These are phyloP conservation scores for Hyphopichia fennica DNA, from an alignment of 1,139 yeast genomes.

Conservation along the genomic window DNA sequence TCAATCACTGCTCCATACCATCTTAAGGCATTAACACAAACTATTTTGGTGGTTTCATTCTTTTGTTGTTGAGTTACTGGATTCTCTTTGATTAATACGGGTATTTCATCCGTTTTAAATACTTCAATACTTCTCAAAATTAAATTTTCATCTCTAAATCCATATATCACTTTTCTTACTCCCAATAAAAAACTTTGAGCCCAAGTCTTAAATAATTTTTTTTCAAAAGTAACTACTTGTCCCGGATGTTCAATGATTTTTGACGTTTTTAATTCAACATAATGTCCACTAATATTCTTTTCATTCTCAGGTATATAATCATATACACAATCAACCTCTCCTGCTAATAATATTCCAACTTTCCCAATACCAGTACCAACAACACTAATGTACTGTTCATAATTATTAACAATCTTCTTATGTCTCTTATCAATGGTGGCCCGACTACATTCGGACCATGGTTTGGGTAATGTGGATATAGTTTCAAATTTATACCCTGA, in stretches of 20 bases:
- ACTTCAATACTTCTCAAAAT: constrained; percentile 68
- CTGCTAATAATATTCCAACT: constrained; percentile 69
- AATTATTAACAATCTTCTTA: constrained; percentile 60
- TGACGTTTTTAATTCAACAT: constrained; percentile 82
- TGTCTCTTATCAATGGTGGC: constrained; percentile 63
- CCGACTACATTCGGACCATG: constrained; percentile 72
- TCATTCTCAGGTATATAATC: constrained; percentile 66
- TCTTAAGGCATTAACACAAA: constrained; percentile 74
- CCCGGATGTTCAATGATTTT: constrained; percentile 51
- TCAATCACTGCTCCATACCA: constrained; percentile 85
- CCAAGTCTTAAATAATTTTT: constrained; percentile 78
- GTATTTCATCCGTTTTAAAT: constrained; percentile 76
- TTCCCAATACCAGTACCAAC: constrained; percentile 84
- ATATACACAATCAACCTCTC: constrained; percentile 89
- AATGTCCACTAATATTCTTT: constrained; percentile 60
- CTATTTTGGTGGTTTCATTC: constrained; percentile 43
- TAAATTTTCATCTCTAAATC: constrained; percentile 77
- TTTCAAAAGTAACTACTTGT: constrained; percentile 65
- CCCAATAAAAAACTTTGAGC: constrained; percentile 92
- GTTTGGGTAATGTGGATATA: constrained; percentile 70
- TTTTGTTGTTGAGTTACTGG: constrained; percentile 23
- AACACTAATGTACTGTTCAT: constrained; percentile 75
- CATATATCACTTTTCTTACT: constrained; percentile 73
- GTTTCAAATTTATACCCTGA: constrained; percentile 87
- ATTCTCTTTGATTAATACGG: constrained; percentile 52